Evolutionary conservation across 805 yeast species (phyloP).

Genomic region (Candida germanica): DNA sequence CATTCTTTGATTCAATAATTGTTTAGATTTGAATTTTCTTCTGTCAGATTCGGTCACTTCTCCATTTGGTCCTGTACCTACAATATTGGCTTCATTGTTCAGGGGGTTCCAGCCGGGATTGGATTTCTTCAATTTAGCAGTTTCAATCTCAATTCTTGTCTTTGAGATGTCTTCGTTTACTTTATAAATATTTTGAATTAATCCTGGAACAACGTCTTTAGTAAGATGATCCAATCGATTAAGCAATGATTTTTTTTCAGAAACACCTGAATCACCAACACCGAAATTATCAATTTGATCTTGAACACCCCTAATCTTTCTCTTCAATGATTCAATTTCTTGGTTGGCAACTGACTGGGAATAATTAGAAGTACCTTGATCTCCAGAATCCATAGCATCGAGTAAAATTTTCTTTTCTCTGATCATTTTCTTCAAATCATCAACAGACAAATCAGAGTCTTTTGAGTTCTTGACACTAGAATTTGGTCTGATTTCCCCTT

Average conservation of each 20-base stretch:
- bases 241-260: slow-evolving; percentile 50
- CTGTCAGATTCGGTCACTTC: slow-evolving; percentile 80
- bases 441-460: slow-evolving; percentile 42
- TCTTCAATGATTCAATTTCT: slow-evolving; percentile 64
- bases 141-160: slow-evolving; percentile 63
- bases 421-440: slow-evolving; percentile 59
- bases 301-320: slow-evolving; percentile 51
- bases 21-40: slow-evolving; percentile 75
- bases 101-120: slow-evolving; percentile 61
- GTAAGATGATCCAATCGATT: slow-evolving; percentile 60
- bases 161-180: slow-evolving; percentile 67
- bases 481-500: slow-evolving; percentile 12
- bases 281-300: slow-evolving; percentile 28
- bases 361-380: slow-evolving; percentile 42
- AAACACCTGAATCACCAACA: slow-evolving; percentile 30
- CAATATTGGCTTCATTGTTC: slow-evolving; percentile 37
- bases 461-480: slow-evolving; percentile 19
- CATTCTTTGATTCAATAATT: slow-evolving; percentile 79
- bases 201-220: slow-evolving; percentile 63
- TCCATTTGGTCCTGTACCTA: slow-evolving; percentile 87
- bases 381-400: slow-evolving; percentile 70
- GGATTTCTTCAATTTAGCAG: slow-evolving; percentile 51
- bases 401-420: slow-evolving; percentile 70
- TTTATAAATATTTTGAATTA: slow-evolving; percentile 59
- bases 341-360: slow-evolving; percentile 40